Percentiles rank a stretch among this genome's conserved stretches.
Evolutionary conservation across 352 stramenopile species (phyloP).

Genomic region (Pythium oligandrum): DNA sequence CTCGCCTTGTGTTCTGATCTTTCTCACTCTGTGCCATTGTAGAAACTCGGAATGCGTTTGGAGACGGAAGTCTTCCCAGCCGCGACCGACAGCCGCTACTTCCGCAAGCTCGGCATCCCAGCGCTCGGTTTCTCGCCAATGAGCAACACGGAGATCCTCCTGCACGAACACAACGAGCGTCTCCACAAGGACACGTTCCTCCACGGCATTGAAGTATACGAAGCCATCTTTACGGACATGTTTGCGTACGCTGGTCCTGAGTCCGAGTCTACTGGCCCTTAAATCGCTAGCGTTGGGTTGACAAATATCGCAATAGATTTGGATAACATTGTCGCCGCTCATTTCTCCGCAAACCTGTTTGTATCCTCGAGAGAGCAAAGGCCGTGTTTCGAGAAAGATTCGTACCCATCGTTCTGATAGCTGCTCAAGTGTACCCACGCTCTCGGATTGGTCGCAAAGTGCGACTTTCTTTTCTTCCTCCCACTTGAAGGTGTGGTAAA

Average conservation of each 20-base stretch:
- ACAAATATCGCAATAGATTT: too few species aligned
- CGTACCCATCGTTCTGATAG: too few species aligned
- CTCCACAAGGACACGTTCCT: conserved; percentile 90
- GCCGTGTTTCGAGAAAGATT: too few species aligned
- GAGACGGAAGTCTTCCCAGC: conserved; percentile 93
- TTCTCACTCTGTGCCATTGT: background rate
- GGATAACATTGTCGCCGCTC: too few species aligned
- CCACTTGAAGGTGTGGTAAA: too few species aligned
- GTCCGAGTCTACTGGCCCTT: too few species aligned
- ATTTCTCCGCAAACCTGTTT: too few species aligned
- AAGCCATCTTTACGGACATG: conserved; percentile 44
- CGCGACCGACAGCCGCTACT: conserved; percentile 91
- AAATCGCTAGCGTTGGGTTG: too few species aligned
- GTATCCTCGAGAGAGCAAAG: too few species aligned
- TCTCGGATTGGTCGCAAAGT: too few species aligned
- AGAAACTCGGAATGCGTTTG: conserved; percentile 53
- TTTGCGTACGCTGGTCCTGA: conserved; percentile 23
- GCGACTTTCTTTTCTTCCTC: too few species aligned
- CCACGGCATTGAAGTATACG: conserved; percentile 89
- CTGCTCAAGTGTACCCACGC: too few species aligned
- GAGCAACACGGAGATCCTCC: conserved; percentile 91
- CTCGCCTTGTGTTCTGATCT: background rate
- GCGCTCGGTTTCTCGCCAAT: conserved; percentile 94
- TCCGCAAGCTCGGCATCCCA: conserved; percentile 87
- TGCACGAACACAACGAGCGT: conserved; percentile 97